A percentile compares a stretch with the other conserved stretches of the same genome.
phyloP scores from a whole-genome alignment of 108 stramenopile genomes.

The Cyclostephanos tholiformis region DNA sequence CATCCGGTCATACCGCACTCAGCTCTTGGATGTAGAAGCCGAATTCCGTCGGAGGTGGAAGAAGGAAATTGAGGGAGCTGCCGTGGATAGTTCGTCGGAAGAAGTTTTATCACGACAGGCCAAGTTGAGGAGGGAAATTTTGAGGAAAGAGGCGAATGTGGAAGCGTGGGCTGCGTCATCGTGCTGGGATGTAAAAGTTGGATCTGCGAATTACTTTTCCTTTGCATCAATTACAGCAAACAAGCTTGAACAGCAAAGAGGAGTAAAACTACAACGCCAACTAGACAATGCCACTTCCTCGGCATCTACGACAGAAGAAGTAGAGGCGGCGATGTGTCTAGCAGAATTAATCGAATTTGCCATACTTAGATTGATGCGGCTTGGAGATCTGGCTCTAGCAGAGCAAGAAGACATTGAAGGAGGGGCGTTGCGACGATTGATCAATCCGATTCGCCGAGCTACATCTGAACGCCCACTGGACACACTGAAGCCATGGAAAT shows the following conservation, averaged over 20 bases:
- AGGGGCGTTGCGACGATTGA: neutral
- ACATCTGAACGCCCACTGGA: slow-evolving; percentile 55
- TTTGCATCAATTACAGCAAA: slow-evolving; percentile 7
- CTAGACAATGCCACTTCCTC: neutral
- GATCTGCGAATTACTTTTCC: slow-evolving; percentile 46
- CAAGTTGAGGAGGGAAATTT: slow-evolving; percentile 25
- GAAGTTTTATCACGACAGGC: slow-evolving; percentile 19
- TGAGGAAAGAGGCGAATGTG: slow-evolving; percentile 44
- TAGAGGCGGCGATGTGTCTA: slow-evolving; percentile 55
- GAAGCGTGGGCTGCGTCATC: slow-evolving; percentile 71
- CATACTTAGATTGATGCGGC: slow-evolving; percentile 59
- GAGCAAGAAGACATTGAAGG: slow-evolving; percentile 9
- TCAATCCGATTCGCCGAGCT: slow-evolving; percentile 56
- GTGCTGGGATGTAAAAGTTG: slow-evolving; percentile 79
- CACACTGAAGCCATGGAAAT: slow-evolving; percentile 58
- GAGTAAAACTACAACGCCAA: neutral
- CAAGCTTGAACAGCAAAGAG: neutral
- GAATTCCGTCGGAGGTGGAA: slow-evolving; percentile 33
- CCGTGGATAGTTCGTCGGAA: slow-evolving; percentile 26
- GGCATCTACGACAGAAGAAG: slow-evolving; percentile 30
- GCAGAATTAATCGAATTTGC: slow-evolving; percentile 74
- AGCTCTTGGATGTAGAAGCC: slow-evolving; percentile 23
- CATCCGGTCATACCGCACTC: slow-evolving; percentile 47
- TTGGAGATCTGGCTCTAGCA: slow-evolving; percentile 57
- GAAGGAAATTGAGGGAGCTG: slow-evolving; percentile 25